Base-by-base conservation (phyloP, 768 basidiomycete genomes). In the Gyrodon lividus region DNA sequence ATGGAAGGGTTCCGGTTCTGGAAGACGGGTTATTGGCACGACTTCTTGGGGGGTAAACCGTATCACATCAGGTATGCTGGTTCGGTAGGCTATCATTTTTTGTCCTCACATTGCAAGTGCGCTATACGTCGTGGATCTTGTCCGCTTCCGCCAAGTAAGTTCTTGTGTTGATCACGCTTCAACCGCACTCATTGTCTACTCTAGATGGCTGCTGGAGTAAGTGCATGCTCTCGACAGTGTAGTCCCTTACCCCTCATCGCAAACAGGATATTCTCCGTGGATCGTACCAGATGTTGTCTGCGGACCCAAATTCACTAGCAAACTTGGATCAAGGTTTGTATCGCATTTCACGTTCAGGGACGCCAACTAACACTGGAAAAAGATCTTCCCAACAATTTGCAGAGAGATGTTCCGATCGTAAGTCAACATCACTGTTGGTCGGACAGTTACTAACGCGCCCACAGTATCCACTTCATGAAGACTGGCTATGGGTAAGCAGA, bases 1-100 rank as follows among this genome's bases (percentile, higher is more conserved):
- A 97, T 98, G 87, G 97, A 98, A 66, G 94, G 95, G 0, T 99
- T 94, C 75, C 77, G 97, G 24, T 99, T 99, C 75, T 99, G 97
- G 97, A 98, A 98, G 73, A 89, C 86, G 0, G 97, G 94, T 0
- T 95, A 94, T 61, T 94, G 96, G 97, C 84, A 80, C 58, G 87
- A 98, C 20, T 92, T 90, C 62, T 72, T 98, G 48, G 73, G 78
- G 41, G 95, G 90, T 1, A 73, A 75, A 49, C 89, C 92, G 10
- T 98, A 99, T 72, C 97, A 98, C 63, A 99, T 99, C 69, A 94
- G 91, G 92, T 92, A 56, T 22, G 79, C 58, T 55, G 28, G 54
- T 16, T 33, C 23, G 17, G 8, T 48, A 16, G 4, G 26, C 17
- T 37, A 13, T 31, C 34, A 22, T 28, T 39, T 33, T 46, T 24